These are phyloP conservation scores for Batkoa obscura DNA, from an alignment of 371 early-diverging fungal genomes.

Conservation along the genomic window DNA sequence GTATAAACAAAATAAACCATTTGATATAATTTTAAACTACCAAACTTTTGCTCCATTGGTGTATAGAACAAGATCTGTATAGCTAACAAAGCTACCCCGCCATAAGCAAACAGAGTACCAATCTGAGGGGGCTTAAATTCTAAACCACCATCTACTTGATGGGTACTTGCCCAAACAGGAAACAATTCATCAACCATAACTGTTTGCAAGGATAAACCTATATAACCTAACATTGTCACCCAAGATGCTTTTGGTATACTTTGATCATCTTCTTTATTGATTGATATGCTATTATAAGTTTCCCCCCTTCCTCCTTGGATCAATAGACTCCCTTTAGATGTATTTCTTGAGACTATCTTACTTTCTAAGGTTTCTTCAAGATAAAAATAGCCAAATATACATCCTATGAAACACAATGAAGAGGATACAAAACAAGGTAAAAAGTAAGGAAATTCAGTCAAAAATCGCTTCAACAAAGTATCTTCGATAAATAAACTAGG, in stretches of 20 bases:
- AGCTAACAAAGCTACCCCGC: slow-evolving; percentile 27
- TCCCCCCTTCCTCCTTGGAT: too few species aligned
- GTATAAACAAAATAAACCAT: slow-evolving; percentile 18
- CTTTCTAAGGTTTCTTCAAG: slow-evolving; percentile 45
- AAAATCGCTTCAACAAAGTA: slow-evolving; percentile 23
- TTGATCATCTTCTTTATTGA: neutral
- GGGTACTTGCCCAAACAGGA: slow-evolving; percentile 34
- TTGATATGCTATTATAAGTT: neutral
- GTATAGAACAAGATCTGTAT: slow-evolving; percentile 37
- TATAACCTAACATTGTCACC: slow-evolving; percentile 4
- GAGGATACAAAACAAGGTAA: slow-evolving; percentile 64
- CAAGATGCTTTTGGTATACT: neutral
- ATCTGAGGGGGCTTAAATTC: slow-evolving; percentile 29
- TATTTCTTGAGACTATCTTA: neutral
- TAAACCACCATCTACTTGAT: slow-evolving; percentile 35
- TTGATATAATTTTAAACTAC: slow-evolving; percentile 25
- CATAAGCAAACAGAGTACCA: slow-evolving; percentile 28
- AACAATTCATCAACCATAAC: slow-evolving; percentile 60
- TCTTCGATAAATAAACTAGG: slow-evolving; percentile 40
- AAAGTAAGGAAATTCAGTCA: slow-evolving; percentile 54
- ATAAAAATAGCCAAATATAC: slow-evolving; percentile 39
- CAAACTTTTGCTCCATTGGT: slow-evolving; percentile 18
- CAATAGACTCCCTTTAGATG: neutral
- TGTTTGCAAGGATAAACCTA: slow-evolving; percentile 33
- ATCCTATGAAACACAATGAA: slow-evolving; percentile 32